These are phyloP conservation scores for Thelonectria rubi DNA, from an alignment of 2,329 filamentous ascomycete genomes.

Conservation along the genomic window DNA sequence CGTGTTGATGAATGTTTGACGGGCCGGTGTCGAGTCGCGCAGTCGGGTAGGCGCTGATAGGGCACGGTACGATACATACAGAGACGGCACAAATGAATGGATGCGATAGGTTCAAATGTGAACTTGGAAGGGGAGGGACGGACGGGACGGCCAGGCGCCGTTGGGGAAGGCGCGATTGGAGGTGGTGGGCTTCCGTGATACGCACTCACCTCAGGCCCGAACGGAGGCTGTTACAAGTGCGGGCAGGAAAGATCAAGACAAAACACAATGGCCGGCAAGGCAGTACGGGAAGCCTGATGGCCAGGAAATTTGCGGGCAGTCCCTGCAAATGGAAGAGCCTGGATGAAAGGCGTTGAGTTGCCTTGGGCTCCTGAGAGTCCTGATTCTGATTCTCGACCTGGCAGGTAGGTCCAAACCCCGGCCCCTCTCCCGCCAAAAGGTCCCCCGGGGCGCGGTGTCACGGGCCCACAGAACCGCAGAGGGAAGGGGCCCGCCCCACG, in stretches of 20 bases:
- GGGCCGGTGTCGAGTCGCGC: not conserved
- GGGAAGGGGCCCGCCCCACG: conserved; percentile 31
- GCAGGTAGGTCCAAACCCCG: conserved; percentile 32
- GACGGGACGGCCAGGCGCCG: conserved; percentile 12
- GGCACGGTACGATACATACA: conserved; percentile 18
- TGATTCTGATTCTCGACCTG: conserved; percentile 18
- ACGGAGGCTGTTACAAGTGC: not conserved
- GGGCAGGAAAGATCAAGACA: not conserved
- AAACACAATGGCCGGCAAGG: conserved; percentile 5
- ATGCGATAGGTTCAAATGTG: conserved; percentile 3
- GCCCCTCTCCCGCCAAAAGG: conserved; percentile 42
- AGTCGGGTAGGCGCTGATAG: conserved; percentile 4
- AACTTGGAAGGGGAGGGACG: conserved; percentile 5
- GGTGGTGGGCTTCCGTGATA: not conserved
- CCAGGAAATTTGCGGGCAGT: no score
- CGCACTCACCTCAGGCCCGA: not conserved
- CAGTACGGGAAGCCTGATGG: conserved; percentile 20
- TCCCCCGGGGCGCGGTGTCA: conserved; percentile 40
- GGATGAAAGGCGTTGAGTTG: no score
- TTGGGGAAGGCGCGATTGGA: conserved; percentile 25
- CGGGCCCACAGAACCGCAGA: conserved; percentile 35
- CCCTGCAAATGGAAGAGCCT: no score
- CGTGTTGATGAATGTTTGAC: not conserved
- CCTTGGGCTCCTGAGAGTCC: no score
- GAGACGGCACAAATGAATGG: conserved; percentile 4